phyloP scores from a whole-genome alignment of 1,284 basidiomycete species.

The Marasmius oreades region DNA sequence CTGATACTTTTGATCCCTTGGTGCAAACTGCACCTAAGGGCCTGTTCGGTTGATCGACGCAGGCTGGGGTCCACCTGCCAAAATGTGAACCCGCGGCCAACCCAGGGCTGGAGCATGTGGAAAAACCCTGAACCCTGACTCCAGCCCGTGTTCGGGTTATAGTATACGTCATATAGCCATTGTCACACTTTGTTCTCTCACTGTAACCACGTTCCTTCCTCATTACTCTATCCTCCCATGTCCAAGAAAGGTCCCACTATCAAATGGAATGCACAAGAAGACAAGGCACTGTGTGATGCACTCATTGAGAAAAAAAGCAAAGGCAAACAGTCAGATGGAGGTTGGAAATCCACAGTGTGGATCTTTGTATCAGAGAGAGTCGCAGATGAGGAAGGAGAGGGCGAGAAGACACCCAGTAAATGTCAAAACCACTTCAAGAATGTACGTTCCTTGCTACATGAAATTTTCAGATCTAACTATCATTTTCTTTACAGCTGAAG shows the following conservation, averaged over 20 bases:
- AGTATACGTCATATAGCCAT: not conserved
- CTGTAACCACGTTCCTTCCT: not conserved
- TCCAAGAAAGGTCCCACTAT: not conserved
- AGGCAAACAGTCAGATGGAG: not conserved
- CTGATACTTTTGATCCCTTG: too few species aligned
- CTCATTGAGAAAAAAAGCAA: not conserved
- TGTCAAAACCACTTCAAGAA: not conserved
- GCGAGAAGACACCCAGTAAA: not conserved
- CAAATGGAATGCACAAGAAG: not conserved
- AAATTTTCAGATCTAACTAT: not conserved
- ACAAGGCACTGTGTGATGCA: not conserved
- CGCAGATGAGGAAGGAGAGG: not conserved
- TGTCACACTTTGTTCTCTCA: not conserved
- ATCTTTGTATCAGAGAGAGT: not conserved
- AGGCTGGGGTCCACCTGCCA: not conserved
- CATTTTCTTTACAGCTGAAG: conserved; percentile 9
- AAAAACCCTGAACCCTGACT: not conserved
- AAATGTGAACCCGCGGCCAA: not conserved
- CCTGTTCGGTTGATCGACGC: not conserved
- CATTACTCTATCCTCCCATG: not conserved
- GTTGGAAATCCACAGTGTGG: not conserved
- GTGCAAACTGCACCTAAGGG: too few species aligned
- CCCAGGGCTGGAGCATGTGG: not conserved
- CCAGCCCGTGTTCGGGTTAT: not conserved
- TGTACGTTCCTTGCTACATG: not conserved